Evolutionary conservation across 75 land plant genomes (phyloP), one percentile per base, ranked within the genome.

Genomic region (Isoetes taiwanensis): DNA sequence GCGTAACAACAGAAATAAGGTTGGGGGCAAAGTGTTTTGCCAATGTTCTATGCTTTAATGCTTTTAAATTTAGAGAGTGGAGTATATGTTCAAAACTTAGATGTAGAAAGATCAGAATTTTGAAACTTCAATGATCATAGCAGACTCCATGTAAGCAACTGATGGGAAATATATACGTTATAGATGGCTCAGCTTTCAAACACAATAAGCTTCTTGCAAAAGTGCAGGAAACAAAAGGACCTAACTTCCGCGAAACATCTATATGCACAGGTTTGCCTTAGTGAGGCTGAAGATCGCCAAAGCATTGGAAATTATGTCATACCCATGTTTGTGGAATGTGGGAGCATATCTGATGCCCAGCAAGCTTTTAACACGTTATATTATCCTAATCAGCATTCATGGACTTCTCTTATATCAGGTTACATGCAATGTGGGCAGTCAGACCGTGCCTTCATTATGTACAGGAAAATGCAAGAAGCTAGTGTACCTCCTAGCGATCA

Each of bases 401-500:
- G 50, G 50, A 43, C 50, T 43, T 6, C 50, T 43, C 50, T 43
- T 24, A 43, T 43, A 3, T 43, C 16, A 8, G 50, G 50, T 5
- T 14, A 8, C 14, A 24, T 14, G 17, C 5, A 16, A 5, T 3
- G 14, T 43, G 50, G 14, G 4, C 50, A 43, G 5, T 3, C 30
- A 5, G 14, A 3, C 12, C 27, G 12, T 2, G 23, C 23, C 12
- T 3, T 52, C 2, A 31, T 14, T 2, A 2, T 52, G 21, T 26
- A 28, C 30, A 16, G 30, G 30, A 2, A n/a, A 26, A 52, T 52
- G 55, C 55, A 26, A 23, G 55, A 2, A 2, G 23, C 8, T 23
- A 1, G 12, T 52, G 55, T 52, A 2, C 3, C n/a, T 26, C 25
- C 25, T 6, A 52, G 25, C 30, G 3, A 3, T 2, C 30, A 16